Base-by-base conservation (phyloP, 2,329 filamentous ascomycete genomes). In the Aureobasidium leucospermi region DNA sequence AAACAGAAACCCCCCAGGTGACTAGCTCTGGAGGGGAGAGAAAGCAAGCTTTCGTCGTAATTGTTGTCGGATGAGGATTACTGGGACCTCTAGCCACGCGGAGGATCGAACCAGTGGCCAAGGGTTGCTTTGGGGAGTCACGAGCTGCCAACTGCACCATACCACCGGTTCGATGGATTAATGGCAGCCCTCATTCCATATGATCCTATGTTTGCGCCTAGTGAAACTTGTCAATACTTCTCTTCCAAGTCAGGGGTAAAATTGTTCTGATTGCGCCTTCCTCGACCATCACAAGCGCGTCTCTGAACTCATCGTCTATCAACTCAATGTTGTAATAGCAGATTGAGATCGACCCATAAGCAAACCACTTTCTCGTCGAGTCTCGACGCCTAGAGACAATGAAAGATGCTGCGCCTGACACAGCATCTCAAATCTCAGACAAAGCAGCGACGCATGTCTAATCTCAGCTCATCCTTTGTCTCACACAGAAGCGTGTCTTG, bases 401-500 rank as follows among this genome's bases (percentile, higher is more conserved):
- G 28, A 55, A 43, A 28, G 23, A 7, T 9, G 6, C 34, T 32
- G 23, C 39, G 28, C 51, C 31, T 55, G 51, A 55, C 38, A 23
- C 49, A 43, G 16, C 32, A 42, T 55, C 38, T 34, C 51, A 55
- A 55, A 55, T 55, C 23, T 16, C 4, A 42, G 29, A 55, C 51
- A 55, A 55, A 55, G 51, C 28, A 23, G 28, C 38, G 36, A 19
- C 32, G 9, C 36, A 8, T 29, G 13, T 41, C 16, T 19, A 41
- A 58, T 58, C 39, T 58, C 32, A 38, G 10, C 13, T 4, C 19
- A 11, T 19, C 19, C 53, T 58, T 48, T 58, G 42, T 58, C 31
- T 31, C 15, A 13, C 2, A 8, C 13, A 42, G 19, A 58, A 32
- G 19, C 42, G 29, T 46, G 42, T 41, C 38, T 34, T 15, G 15